These are phyloP conservation scores for Panaeolus papilionaceus DNA, from an alignment of 768 basidiomycete species.

Conservation along the genomic window DNA sequence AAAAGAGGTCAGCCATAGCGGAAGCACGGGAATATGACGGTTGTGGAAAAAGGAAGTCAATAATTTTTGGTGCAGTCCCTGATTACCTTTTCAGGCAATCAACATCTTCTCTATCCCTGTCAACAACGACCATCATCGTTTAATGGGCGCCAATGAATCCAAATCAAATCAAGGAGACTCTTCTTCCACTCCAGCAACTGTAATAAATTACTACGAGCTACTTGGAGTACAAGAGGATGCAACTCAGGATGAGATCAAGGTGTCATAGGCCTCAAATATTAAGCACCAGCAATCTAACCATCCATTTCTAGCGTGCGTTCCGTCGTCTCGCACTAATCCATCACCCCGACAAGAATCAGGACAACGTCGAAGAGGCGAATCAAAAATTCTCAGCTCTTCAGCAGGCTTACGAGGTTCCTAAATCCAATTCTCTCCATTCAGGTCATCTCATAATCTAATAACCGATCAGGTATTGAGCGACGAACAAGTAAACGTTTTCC, in stretches of 20 bases:
- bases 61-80: conserved; percentile 24
- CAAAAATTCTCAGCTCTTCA: conserved; percentile 87
- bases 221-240: conserved; percentile 84
- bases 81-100: conserved; percentile 13
- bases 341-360: conserved; percentile 88
- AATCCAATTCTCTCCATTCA: conserved; percentile 13
- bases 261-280: conserved; percentile 27
- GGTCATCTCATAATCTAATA: conserved; percentile 15
- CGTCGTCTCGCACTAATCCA: conserved; percentile 83
- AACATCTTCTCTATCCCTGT: conserved; percentile 2
- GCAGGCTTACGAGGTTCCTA: conserved; percentile 89
- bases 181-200: background rate
- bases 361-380: conserved; percentile 86
- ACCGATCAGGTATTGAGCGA: conserved; percentile 81
- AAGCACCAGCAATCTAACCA: conserved; percentile 1
- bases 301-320: conserved; percentile 69
- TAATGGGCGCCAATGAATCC: conserved; percentile 78
- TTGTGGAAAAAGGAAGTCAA: conserved; percentile 7
- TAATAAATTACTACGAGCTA: conserved; percentile 75
- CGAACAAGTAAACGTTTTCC: conserved; percentile 68
- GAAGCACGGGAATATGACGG: conserved; percentile 3
- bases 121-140: background rate
- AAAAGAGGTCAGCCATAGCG: conserved; percentile 62
- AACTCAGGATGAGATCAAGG: conserved; percentile 90
- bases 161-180: conserved; percentile 33